Conservation (phyloP, 192 early-diverging fungal genomes). For the Pilaira anomala region DNA sequence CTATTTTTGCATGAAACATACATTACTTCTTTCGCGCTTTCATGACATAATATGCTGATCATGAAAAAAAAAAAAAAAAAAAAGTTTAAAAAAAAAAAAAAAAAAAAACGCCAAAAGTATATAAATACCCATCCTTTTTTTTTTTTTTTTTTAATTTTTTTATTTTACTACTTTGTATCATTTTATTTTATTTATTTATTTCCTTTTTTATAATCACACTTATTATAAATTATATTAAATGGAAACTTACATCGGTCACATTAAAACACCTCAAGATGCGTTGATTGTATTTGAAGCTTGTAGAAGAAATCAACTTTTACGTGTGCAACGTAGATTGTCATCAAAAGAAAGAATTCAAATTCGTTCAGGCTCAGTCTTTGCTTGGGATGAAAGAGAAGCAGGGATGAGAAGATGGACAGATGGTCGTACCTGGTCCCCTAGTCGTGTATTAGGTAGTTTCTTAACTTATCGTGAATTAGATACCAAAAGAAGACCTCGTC, state of each 20-base stretch:
- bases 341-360: slow-evolving; percentile 80
- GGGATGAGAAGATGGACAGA: slow-evolving; percentile 95
- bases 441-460: slow-evolving; percentile 83
- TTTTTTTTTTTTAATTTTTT: slow-evolving; percentile 15
- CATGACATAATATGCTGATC: slow-evolving; percentile 28
- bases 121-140: neutral
- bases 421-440: slow-evolving; percentile 85
- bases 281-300: slow-evolving; percentile 89
- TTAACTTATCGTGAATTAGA: slow-evolving; percentile 87
- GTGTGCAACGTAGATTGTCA: slow-evolving; percentile 78
- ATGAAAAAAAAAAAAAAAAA: slow-evolving; percentile 5
- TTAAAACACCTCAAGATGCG: slow-evolving; percentile 85
- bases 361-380: slow-evolving; percentile 82
- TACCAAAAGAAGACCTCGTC: slow-evolving; percentile 54
- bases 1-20: slow-evolving; percentile 37
- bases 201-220: neutral
- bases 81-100: slow-evolving; percentile 17
- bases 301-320: slow-evolving; percentile 64
- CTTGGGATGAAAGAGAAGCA: slow-evolving; percentile 88
- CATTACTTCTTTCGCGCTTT: slow-evolving; percentile 8
- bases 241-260: slow-evolving; percentile 82
- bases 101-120: slow-evolving; percentile 6
- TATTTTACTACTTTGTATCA: neutral
- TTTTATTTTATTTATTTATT: slow-evolving; percentile 5
- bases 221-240: slow-evolving; percentile 41